These are phyloP conservation scores for Pachysolen tannophilus DNA, from an alignment of 805 yeast species.

Conservation along the genomic window DNA sequence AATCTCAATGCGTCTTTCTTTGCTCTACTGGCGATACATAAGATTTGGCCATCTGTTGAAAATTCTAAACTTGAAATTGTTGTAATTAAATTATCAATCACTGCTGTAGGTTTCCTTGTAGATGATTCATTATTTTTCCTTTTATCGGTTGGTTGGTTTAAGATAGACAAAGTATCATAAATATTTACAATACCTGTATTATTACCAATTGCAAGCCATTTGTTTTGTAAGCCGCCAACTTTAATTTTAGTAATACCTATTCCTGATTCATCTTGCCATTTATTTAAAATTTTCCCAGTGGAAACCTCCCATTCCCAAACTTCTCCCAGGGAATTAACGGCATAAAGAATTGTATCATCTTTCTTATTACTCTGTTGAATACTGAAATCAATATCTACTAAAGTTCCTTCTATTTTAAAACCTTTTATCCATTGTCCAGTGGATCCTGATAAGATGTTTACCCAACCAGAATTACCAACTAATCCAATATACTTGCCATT, in stretches of 20 bases:
- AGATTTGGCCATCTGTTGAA: slow-evolving; percentile 80
- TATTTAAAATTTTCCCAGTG: slow-evolving; percentile 40
- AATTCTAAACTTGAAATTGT: slow-evolving; percentile 68
- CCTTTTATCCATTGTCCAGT: slow-evolving; percentile 87
- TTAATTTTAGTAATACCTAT: slow-evolving; percentile 73
- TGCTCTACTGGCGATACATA: slow-evolving; percentile 79
- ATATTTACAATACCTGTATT: slow-evolving; percentile 84
- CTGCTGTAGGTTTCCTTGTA: slow-evolving; percentile 46
- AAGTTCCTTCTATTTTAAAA: slow-evolving; percentile 80
- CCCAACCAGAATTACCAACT: slow-evolving; percentile 85
- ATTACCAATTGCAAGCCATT: slow-evolving; percentile 87
- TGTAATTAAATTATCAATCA: slow-evolving; percentile 75
- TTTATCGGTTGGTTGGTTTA: slow-evolving; percentile 1
- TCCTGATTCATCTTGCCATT: slow-evolving; percentile 86
- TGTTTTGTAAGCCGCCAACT: slow-evolving; percentile 59
- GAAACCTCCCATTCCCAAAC: slow-evolving; percentile 76
- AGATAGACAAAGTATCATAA: slow-evolving; percentile 48
- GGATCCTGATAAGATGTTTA: slow-evolving; percentile 65
- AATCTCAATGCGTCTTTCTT: slow-evolving; percentile 79
- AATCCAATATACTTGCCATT: slow-evolving; percentile 68
- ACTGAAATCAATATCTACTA: slow-evolving; percentile 74
- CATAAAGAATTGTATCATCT: slow-evolving; percentile 38
- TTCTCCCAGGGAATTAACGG: slow-evolving; percentile 72
- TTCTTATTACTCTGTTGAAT: slow-evolving; percentile 21
- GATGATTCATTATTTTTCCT: slow-evolving; percentile 11